phyloP scores from a whole-genome alignment of 1,284 basidiomycete genomes.

The Ceratobasidium sp. region DNA sequence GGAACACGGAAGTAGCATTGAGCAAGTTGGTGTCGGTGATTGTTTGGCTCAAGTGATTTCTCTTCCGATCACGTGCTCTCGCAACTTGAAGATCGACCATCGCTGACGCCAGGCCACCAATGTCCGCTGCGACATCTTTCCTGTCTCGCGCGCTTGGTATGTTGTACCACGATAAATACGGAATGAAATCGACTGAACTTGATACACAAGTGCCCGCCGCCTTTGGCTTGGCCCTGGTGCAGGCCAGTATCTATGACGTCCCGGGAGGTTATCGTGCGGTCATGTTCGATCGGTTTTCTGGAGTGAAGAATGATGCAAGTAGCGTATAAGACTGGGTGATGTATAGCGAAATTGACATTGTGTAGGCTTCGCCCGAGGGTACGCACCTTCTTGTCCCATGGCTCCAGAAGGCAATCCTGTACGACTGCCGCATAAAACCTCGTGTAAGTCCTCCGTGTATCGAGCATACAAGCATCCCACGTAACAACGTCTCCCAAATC shows the following conservation, averaged over 20 bases:
- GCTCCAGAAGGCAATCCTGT: conserved; percentile 94
- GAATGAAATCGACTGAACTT: background rate
- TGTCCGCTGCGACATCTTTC: conserved; percentile 15
- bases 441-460: conserved; percentile 60
- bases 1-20: no score
- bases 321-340: background rate
- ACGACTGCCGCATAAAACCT: conserved; percentile 98
- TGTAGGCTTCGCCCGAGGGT: conserved; percentile 90
- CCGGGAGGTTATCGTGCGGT: conserved; percentile 94
- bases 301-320: conserved; percentile 78
- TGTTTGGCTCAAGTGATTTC: background rate
- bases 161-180: background rate
- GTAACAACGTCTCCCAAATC: background rate
- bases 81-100: conserved; percentile 13
- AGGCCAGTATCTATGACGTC: conserved; percentile 90
- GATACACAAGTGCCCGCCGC: conserved; percentile 70
- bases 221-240: conserved; percentile 67
- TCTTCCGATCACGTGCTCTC: background rate
- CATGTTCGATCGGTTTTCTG: conserved; percentile 97
- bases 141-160: conserved; percentile 28
- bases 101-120: background rate
- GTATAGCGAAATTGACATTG: background rate
- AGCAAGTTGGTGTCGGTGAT: no score
- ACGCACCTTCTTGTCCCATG: conserved; percentile 97
- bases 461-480: background rate